Conservation (phyloP, 805 yeast genomes). For the Kuraishia hungarica region DNA sequence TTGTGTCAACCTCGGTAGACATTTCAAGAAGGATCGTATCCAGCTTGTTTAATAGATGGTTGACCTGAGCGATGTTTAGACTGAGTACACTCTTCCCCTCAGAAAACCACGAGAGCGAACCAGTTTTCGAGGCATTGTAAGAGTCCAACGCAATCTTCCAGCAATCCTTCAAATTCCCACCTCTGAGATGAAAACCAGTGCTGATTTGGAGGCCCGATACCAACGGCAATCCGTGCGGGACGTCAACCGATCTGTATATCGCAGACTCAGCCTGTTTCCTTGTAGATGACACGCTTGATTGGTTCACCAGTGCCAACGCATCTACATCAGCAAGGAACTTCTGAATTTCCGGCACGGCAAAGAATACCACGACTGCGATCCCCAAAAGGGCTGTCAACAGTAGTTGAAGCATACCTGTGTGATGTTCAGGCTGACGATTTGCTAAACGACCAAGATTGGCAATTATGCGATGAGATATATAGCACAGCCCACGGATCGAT, state of each 20-base stretch:
- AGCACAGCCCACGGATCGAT: no score
- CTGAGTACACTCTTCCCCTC: background rate
- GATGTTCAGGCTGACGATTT: no score
- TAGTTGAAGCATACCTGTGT: background rate
- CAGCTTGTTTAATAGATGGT: background rate
- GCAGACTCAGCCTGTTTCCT: constrained; percentile 68
- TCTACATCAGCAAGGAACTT: constrained; percentile 44
- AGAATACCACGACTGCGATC: background rate
- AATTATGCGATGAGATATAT: background rate
- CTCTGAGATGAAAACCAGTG: constrained; percentile 54
- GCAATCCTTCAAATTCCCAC: constrained; percentile 68
- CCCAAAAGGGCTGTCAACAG: background rate
- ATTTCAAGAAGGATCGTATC: background rate
- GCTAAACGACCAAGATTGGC: background rate
- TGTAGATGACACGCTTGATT: constrained; percentile 57
- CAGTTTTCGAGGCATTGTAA: constrained; percentile 14
- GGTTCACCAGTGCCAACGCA: constrained; percentile 49
- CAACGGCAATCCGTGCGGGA: constrained; percentile 64
- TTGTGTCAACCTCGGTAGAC: background rate
- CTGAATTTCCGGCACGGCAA: constrained; percentile 9
- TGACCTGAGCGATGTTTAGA: background rate
- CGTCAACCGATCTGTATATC: constrained; percentile 62
- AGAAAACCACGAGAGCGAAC: background rate
- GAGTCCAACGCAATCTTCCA: constrained; percentile 44
- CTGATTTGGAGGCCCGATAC: constrained; percentile 63